Evolutionary conservation across 192 early-diverging fungal species (phyloP).

Genomic region (Phycomyces blakesleeanus): DNA sequence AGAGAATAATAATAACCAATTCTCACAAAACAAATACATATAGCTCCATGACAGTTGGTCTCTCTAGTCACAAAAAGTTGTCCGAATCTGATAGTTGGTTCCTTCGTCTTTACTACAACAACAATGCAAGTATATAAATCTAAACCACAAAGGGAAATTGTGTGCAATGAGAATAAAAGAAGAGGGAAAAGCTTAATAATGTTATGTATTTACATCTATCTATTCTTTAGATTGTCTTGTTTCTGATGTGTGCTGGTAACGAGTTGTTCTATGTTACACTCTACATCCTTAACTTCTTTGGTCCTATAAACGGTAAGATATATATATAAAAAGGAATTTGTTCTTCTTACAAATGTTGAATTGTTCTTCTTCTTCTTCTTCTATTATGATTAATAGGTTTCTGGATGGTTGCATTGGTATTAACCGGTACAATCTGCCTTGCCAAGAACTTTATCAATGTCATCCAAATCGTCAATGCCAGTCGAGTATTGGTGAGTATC

Average conservation of each 20-base stretch:
- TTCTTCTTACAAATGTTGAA: too few relatives aligned
- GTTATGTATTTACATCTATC: too few relatives aligned
- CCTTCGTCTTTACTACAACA: constrained; percentile 88
- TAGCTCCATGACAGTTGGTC: constrained; percentile 79
- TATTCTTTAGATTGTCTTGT: constrained; percentile 68
- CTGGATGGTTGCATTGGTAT: constrained; percentile 19
- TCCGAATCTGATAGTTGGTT: constrained; percentile 68
- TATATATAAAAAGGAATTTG: too few relatives aligned
- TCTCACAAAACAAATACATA: neutral
- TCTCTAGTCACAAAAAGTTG: constrained; percentile 88
- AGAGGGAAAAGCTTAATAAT: neutral
- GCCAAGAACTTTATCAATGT: constrained; percentile 93
- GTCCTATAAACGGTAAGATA: constrained; percentile 34
- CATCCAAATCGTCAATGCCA: constrained; percentile 89
- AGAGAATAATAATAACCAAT: neutral
- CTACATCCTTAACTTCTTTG: constrained; percentile 57
- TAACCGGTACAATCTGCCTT: constrained; percentile 72
- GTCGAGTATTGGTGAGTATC: constrained; percentile 65
- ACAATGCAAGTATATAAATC: constrained; percentile 53
- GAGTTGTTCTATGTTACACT: constrained; percentile 89
- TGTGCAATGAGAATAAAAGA: neutral
- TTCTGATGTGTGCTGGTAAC: constrained; percentile 88
- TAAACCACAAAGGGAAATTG: neutral
- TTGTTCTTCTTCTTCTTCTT: constrained; percentile 3
- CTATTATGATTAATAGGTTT: constrained; percentile 16